Percentiles rank a stretch among this genome's conserved stretches.
Conservation (phyloP, 164 flowering plant genomes). For the Nymphaea thermarum region DNA sequence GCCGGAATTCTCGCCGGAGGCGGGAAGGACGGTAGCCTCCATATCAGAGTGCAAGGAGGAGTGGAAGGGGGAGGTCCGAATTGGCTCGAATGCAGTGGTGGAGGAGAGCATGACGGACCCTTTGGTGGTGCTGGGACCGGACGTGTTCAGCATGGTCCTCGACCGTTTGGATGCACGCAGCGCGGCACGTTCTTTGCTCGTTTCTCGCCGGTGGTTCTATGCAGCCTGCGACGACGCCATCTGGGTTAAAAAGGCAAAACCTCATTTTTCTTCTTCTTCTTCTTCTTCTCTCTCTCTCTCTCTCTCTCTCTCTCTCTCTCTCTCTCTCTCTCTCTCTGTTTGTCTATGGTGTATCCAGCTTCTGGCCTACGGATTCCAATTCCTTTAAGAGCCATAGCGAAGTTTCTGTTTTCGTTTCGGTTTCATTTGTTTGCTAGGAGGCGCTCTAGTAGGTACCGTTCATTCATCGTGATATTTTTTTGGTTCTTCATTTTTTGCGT, state of each 20-base stretch:
- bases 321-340: neutral
- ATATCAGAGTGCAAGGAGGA: conserved; percentile 1
- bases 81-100: conserved; percentile 3
- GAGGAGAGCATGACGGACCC: conserved; percentile 25
- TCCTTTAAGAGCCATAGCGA: no score
- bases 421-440: neutral
- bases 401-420: neutral
- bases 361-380: no score
- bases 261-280: neutral
- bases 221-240: conserved; percentile 57
- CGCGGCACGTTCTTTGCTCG: conserved; percentile 59
- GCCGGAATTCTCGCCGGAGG: no score
- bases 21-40: no score
- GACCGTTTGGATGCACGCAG: conserved; percentile 63
- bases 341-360: neutral
- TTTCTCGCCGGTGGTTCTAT: conserved; percentile 50
- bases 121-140: conserved; percentile 43
- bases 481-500: no score
- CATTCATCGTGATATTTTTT: neutral
- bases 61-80: conserved; percentile 4
- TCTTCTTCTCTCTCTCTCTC: neutral
- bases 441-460: neutral
- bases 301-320: neutral
- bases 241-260: conserved; percentile 45
- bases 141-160: conserved; percentile 43